Conservation (phyloP, 352 stramenopile genomes). For the Pythium brachiatum region DNA sequence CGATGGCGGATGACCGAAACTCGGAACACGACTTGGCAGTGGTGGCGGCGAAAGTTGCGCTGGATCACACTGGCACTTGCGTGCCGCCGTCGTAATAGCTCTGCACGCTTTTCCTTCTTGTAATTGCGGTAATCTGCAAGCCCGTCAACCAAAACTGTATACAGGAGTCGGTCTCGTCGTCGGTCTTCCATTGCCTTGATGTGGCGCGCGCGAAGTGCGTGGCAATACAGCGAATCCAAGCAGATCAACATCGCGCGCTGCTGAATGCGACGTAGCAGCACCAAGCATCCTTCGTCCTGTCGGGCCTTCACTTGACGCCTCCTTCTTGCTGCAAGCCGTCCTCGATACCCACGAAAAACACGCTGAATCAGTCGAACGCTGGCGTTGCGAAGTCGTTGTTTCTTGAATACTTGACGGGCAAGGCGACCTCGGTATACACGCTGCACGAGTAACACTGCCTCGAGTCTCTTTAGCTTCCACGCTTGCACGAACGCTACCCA, state of each 20-base stretch:
- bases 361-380: slow-evolving; percentile 49
- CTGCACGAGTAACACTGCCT: slow-evolving; percentile 49
- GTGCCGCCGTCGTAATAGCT: slow-evolving; percentile 31
- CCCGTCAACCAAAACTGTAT: slow-evolving; percentile 15
- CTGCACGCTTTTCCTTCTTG: slow-evolving; percentile 40
- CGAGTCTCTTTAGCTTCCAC: slow-evolving; percentile 30
- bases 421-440: slow-evolving; percentile 54
- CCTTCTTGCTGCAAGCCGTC: slow-evolving; percentile 21
- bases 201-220: slow-evolving; percentile 20
- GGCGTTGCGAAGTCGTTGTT: slow-evolving; percentile 29
- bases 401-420: slow-evolving; percentile 43
- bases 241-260: slow-evolving; percentile 24
- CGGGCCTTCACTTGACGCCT: slow-evolving; percentile 25
- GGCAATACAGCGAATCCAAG: slow-evolving; percentile 31
- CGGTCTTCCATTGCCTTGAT: slow-evolving; percentile 38
- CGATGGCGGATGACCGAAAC: slow-evolving; percentile 33
- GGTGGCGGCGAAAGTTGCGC: slow-evolving; percentile 54
- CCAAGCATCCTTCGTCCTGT: slow-evolving; percentile 29
- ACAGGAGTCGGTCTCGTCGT: slow-evolving; percentile 7
- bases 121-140: slow-evolving; percentile 27
- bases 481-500: slow-evolving; percentile 39
- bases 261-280: slow-evolving; percentile 38
- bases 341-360: slow-evolving; percentile 44
- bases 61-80: slow-evolving; percentile 61
- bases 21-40: slow-evolving; percentile 50